A percentile compares a stretch with the other conserved stretches of the same genome.
Evolutionary conservation across 2,329 filamentous ascomycete genomes (phyloP).

Genomic region (Penicillium fuscoglaucum): DNA sequence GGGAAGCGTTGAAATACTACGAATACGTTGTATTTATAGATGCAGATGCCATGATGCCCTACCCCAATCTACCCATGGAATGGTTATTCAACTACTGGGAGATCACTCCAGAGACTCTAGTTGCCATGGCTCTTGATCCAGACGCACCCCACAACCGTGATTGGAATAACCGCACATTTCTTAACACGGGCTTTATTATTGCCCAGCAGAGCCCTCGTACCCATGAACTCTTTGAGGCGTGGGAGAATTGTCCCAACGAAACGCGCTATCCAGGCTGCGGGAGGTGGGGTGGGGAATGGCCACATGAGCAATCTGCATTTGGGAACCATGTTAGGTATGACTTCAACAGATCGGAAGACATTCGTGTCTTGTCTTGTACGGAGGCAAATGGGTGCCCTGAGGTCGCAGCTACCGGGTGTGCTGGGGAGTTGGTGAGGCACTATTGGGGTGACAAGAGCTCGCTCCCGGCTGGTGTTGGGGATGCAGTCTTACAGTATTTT

Average conservation of each 20-base stretch:
- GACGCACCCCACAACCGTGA: conserved; percentile 43
- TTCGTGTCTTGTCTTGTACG: conserved; percentile 15
- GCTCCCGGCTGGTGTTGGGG: conserved; percentile 8
- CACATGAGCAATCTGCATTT: conserved; percentile 23
- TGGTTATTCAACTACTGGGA: conserved; percentile 53
- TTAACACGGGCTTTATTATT: conserved; percentile 50
- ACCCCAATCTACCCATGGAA: conserved; percentile 49
- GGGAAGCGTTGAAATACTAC: conserved; percentile 43
- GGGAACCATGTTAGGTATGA: conserved; percentile 20
- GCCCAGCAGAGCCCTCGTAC: conserved; percentile 33
- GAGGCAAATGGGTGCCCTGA: conserved; percentile 24
- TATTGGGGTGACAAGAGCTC: conserved; percentile 19
- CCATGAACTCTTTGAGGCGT: conserved; percentile 19
- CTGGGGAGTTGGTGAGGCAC: conserved; percentile 18
- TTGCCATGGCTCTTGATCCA: conserved; percentile 51
- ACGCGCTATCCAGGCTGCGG: conserved; percentile 14
- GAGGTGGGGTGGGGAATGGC: conserved; percentile 16
- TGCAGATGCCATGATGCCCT: conserved; percentile 46
- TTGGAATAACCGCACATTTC: conserved; percentile 33
- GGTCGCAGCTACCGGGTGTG: conserved; percentile 13
- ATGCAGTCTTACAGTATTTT: conserved; percentile 17
- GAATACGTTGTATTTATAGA: conserved; percentile 50
- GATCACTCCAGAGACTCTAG: conserved; percentile 41
- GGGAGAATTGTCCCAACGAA: conserved; percentile 17
- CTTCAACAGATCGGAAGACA: conserved; percentile 17